These are phyloP conservation scores for Microdochium nivale DNA, from an alignment of 2,329 filamentous ascomycete species.

Conservation along the genomic window DNA sequence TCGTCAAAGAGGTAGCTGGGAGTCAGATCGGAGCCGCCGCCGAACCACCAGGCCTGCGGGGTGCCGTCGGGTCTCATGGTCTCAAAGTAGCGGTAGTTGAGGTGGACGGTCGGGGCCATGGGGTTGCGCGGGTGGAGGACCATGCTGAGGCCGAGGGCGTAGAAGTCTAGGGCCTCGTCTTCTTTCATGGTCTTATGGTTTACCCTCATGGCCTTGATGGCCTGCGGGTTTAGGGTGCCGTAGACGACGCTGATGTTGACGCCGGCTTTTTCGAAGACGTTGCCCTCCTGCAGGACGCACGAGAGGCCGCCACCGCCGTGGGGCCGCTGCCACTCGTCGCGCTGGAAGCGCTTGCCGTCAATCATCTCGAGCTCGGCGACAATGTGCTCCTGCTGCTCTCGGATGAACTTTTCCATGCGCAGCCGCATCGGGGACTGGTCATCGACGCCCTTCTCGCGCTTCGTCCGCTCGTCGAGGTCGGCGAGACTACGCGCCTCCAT, in stretches of 20 bases:
- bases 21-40: slow-evolving; percentile 88
- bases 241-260: slow-evolving; percentile 95
- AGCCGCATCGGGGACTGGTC: slow-evolving; percentile 88
- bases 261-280: slow-evolving; percentile 95
- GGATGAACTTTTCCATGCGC: slow-evolving; percentile 95
- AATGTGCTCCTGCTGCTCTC: slow-evolving; percentile 83
- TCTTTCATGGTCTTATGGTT: slow-evolving; percentile 87
- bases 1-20: slow-evolving; percentile 94
- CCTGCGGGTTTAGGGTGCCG: slow-evolving; percentile 75
- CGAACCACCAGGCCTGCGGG: slow-evolving; percentile 94
- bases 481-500: slow-evolving; percentile 66
- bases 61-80: slow-evolving; percentile 77
- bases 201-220: slow-evolving; percentile 85
- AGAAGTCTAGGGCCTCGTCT: slow-evolving; percentile 80
- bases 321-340: slow-evolving; percentile 80
- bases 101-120: slow-evolving; percentile 93
- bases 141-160: slow-evolving; percentile 85
- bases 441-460: slow-evolving; percentile 67
- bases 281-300: slow-evolving; percentile 90
- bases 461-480: slow-evolving; percentile 73
- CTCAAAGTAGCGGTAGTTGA: slow-evolving; percentile 99
- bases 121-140: slow-evolving; percentile 92
- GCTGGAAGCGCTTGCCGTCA: slow-evolving; percentile 73
- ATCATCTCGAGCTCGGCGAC: slow-evolving; percentile 74
- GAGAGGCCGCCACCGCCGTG: slow-evolving; percentile 90